A percentile compares a stretch with the other conserved stretches of the same genome.
Evolutionary conservation across 495 filamentous ascomycete species (phyloP).

Genomic region (Neurospora sp.): DNA sequence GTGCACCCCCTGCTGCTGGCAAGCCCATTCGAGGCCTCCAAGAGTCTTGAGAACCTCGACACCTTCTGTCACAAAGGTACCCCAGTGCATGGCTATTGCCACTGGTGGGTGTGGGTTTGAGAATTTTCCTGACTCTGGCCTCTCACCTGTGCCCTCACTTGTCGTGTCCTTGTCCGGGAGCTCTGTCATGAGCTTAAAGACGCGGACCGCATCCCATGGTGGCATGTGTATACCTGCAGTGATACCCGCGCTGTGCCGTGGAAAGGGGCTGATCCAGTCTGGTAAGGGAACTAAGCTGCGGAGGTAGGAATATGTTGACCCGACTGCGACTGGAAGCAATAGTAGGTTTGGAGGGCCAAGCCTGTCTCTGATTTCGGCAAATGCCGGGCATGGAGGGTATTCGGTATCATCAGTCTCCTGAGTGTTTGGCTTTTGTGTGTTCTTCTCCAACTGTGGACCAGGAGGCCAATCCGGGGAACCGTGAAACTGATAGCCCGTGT

Average conservation of each 20-base stretch:
- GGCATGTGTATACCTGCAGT: conserved; percentile 23
- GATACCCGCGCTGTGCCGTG: conserved; percentile 13
- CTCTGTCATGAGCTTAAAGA: conserved; percentile 16
- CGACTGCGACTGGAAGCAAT: conserved; percentile 19
- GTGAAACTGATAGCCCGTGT: conserved; percentile 25
- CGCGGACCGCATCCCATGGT: conserved; percentile 24
- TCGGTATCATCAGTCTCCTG: conserved; percentile 2
- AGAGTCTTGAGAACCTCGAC: conserved; percentile 18
- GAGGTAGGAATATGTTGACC: conserved; percentile 20
- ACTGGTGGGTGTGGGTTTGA: conserved; percentile 3
- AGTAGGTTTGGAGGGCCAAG: conserved; percentile 16
- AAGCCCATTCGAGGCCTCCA: conserved; percentile 23
- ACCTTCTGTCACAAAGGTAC: conserved; percentile 23
- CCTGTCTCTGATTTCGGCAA: conserved; percentile 11
- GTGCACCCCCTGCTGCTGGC: conserved; percentile 13
- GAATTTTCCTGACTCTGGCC: not conserved
- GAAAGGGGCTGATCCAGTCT: conserved; percentile 18
- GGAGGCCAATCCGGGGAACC: conserved; percentile 17
- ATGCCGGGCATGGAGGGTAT: conserved; percentile 19
- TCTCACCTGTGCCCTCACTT: not conserved
- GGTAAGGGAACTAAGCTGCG: conserved; percentile 19
- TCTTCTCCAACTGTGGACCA: not conserved
- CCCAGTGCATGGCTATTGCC: conserved; percentile 26
- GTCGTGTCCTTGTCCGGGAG: not conserved
- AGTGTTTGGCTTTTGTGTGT: not conserved